A percentile compares a stretch with the other conserved stretches of the same genome.
phyloP scores from a whole-genome alignment of 345 rosid species.

The Brassica juncea region DNA sequence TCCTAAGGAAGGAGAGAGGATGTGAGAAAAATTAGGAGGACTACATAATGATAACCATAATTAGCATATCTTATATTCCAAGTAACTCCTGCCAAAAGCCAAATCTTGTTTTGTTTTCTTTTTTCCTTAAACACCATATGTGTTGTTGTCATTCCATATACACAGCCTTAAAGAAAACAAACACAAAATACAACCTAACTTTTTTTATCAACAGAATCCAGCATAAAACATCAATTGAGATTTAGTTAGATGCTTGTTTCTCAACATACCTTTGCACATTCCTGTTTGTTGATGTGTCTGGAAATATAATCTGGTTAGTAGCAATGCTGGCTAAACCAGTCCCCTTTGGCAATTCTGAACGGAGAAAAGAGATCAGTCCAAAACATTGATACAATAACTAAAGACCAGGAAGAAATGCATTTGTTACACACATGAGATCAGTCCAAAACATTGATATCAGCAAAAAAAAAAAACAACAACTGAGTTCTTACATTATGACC shows the following conservation, averaged over 20 bases:
- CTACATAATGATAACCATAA: slow-evolving; percentile 8
- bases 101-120: background rate
- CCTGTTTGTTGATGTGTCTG: background rate
- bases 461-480: too few species aligned
- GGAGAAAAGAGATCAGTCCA: background rate
- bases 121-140: background rate
- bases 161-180: background rate
- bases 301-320: background rate
- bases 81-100: background rate
- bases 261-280: background rate
- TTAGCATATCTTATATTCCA: slow-evolving; percentile 29
- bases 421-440: background rate
- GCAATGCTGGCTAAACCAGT: background rate
- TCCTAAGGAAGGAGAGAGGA: slow-evolving; percentile 25
- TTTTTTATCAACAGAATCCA: background rate
- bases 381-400: background rate
- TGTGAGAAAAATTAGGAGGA: slow-evolving; percentile 35
- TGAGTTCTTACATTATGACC: too few species aligned
- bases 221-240: background rate
- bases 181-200: background rate
- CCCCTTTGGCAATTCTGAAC: background rate
- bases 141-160: background rate
- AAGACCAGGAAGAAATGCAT: background rate
- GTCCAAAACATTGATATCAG: background rate
- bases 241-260: background rate